Evolutionary conservation across 169 alveolate species (phyloP).

Genomic region (Amoebophrya sp.): DNA sequence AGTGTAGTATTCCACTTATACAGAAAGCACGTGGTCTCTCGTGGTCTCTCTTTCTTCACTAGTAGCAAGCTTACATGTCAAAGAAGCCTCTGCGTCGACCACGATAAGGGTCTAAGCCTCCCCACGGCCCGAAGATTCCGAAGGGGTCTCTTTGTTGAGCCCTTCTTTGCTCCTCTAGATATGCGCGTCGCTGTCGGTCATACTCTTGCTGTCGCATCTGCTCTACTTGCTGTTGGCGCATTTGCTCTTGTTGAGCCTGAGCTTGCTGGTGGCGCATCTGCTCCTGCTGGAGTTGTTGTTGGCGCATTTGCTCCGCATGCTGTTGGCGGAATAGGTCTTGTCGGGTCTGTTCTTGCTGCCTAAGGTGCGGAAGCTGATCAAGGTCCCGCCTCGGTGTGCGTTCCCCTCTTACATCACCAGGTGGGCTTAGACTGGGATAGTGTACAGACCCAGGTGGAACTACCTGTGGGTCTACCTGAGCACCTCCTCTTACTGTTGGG

Average conservation of each 20-base stretch:
- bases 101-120: neutral
- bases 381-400: neutral
- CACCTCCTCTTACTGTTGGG: too few relatives aligned
- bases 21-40: too few relatives aligned
- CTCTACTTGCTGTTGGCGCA: neutral
- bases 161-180: neutral
- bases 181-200: neutral
- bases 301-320: neutral
- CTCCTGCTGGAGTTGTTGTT: neutral
- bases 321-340: neutral
- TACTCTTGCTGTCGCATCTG: neutral
- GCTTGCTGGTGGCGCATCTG: neutral
- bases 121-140: neutral
- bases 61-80: too few relatives aligned
- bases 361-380: neutral
- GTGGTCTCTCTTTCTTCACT: too few relatives aligned
- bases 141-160: neutral
- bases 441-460: too few relatives aligned
- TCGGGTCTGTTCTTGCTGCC: neutral
- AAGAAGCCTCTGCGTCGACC: too few relatives aligned
- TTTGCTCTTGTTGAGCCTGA: neutral
- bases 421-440: too few relatives aligned
- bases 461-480: too few relatives aligned
- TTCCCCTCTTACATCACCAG: neutral
- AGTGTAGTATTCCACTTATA: too few relatives aligned